Evolutionary conservation across 2,329 filamentous ascomycete genomes (phyloP), one percentile per base, ranked within the genome.

Genomic region (Ophiostoma populinum): DNA sequence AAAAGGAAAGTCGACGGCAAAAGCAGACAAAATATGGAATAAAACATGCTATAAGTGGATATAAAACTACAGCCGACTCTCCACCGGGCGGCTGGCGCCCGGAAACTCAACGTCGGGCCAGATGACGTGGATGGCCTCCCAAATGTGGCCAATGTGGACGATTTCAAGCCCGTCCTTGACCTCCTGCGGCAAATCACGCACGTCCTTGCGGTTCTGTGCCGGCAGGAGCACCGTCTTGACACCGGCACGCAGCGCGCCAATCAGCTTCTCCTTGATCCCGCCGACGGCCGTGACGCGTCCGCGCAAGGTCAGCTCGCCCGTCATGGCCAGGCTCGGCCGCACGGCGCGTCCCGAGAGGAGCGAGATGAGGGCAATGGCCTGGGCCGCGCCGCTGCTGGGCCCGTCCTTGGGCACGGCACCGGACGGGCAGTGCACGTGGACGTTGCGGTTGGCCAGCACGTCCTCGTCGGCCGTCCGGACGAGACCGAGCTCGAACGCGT

Each of bases 251-350:
- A 92, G 64, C 7, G 90, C 90, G 16, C 90, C 90, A 51, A 98
- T 95, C 35, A 95, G 66, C 57, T 98, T 98, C 70, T 98, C 87
- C 59, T 95, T 94, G 60, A 98, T 95, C 13, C 90, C 90, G 35
- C 90, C 90, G 24, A 98, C 90, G 18, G 87, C 83, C 57, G 90
- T 82, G 38, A 98, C 80, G 44, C 85, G 75, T 16, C 90, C 90
- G 27, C 90, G 72, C 18, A 98, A 70, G 38, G 80, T 83, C 42
- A 77, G 73, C 50, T 77, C 73, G 43, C 72, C 66, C 38, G 90
- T 98, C 90, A 98, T 98, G 28, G 90, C 90, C 55, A 98, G 75
- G 4, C 80, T 85, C 1, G 87, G 82, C 26, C 87, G 82, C 4
- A 98, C 86, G 18, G 80, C 63, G 49, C 85, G 85, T 40, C 77